phyloP scores from a whole-genome alignment of 2,329 filamentous ascomycete genomes.

The Ascomycota sp. region DNA sequence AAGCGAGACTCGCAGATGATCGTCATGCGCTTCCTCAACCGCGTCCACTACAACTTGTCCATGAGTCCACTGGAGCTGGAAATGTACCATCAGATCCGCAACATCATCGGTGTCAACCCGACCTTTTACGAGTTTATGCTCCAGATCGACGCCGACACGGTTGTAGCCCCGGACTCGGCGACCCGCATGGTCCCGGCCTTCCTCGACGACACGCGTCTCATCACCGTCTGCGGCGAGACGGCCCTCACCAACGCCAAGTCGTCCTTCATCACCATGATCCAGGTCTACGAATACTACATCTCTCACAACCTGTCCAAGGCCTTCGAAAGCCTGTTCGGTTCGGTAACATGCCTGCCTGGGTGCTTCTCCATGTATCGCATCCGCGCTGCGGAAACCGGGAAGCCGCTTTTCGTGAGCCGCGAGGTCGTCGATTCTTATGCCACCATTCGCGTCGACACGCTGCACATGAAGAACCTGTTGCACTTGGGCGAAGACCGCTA shows the following conservation, averaged over 20 bases:
- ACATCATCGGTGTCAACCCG: slow-evolving; percentile 95
- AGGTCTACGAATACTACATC: slow-evolving; percentile 99
- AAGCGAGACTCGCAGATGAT: slow-evolving; percentile 99
- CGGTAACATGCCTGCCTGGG: slow-evolving; percentile 89
- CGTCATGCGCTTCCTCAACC: slow-evolving; percentile 96
- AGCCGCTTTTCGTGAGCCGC: slow-evolving; percentile 84
- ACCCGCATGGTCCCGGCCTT: slow-evolving; percentile 84
- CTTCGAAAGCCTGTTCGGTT: slow-evolving; percentile 91
- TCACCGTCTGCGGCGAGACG: slow-evolving; percentile 87
- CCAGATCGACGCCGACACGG: slow-evolving; percentile 92
- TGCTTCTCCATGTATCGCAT: slow-evolving; percentile 99
- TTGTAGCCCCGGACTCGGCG: slow-evolving; percentile 71
- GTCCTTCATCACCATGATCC: slow-evolving; percentile 94
- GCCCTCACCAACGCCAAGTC: slow-evolving; percentile 78
- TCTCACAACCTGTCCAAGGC: slow-evolving; percentile 93
- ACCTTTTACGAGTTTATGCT: slow-evolving; percentile 95
- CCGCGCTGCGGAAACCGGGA: slow-evolving; percentile 77
- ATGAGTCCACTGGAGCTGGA: slow-evolving; percentile 95
- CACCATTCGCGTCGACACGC: slow-evolving; percentile 84
- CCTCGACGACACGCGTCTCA: slow-evolving; percentile 76
- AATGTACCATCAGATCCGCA: slow-evolving; percentile 95
- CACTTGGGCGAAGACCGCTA: slow-evolving; percentile 96
- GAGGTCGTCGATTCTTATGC: slow-evolving; percentile 76
- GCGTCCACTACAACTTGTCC: slow-evolving; percentile 85
- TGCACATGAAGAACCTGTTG: slow-evolving; percentile 96